Percentiles rank a stretch among this genome's conserved stretches.
Conservation (phyloP, 805 yeast genomes). For the Ogataea polymorpha region DNA sequence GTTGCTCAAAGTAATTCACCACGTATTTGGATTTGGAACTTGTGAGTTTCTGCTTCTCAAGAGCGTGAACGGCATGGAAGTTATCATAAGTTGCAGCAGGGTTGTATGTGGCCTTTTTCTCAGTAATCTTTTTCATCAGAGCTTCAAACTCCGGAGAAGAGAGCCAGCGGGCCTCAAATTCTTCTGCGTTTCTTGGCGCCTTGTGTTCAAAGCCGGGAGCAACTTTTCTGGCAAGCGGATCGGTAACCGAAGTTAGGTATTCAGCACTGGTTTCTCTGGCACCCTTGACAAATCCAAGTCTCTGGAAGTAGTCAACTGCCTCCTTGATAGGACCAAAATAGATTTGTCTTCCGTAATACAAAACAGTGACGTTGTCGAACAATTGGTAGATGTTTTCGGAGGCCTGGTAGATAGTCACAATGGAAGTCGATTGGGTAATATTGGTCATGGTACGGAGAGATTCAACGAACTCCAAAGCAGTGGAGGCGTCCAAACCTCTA, state of each 20-base stretch:
- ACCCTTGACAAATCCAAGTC: conserved; percentile 62
- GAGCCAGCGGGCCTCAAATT: conserved; percentile 60
- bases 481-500: conserved; percentile 67
- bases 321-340: conserved; percentile 52
- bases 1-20: conserved; percentile 47
- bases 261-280: conserved; percentile 68
- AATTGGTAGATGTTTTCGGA: conserved; percentile 59
- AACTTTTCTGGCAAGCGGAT: conserved; percentile 54
- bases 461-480: conserved; percentile 63
- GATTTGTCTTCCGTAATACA: conserved; percentile 60
- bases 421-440: conserved; percentile 51
- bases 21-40: conserved; percentile 36
- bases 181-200: conserved; percentile 54
- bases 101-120: conserved; percentile 30
- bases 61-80: conserved; percentile 29
- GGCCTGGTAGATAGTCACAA: conserved; percentile 68
- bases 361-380: conserved; percentile 58
- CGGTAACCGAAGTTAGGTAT: conserved; percentile 63
- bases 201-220: conserved; percentile 46
- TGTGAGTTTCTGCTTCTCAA: conserved; percentile 39
- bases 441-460: conserved; percentile 59
- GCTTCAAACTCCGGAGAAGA: conserved; percentile 50
- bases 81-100: conserved; percentile 33
- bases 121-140: conserved; percentile 35
- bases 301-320: conserved; percentile 53